Base-by-base conservation (phyloP, 2,329 filamentous ascomycete genomes). In the Cladosporium cucumerinum region DNA sequence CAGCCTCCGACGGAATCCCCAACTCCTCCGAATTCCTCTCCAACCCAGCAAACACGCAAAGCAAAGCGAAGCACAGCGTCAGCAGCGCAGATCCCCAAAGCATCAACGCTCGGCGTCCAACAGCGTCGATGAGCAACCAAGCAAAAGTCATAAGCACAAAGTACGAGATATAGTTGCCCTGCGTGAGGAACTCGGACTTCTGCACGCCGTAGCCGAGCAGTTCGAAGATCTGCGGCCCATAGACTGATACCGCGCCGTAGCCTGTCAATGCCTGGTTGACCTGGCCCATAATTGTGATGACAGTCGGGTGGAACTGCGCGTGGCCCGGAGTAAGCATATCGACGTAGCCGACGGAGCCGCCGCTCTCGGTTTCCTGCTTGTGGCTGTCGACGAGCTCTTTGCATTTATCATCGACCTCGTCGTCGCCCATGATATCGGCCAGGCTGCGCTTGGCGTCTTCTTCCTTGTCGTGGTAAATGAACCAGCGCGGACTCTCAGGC, bases 161-260 rank as follows among this genome's bases (percentile, higher is more conserved):
- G 73, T 88, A 88, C 21, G 82, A 85, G 48, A 85, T 75, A 74
- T 87, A 88, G 74, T 88, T 88, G 30, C 79, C 84, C 54, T 86
- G 79, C 0, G 85, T 87, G 16, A 87, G 75, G 66, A 82, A 84
- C 72, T 88, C 85, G 1, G 85, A 81, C 18, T 75, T 76, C 4
- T 75, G 75, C 39, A 82, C 80, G 21, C 74, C 72, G 71, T 87
- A 86, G 18, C 85, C 85, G 3, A 88, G 81, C 11, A 88, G 81
- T 67, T 86, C 81, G 72, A 88, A 88, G 61, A 88, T 87, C 68
- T 88, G 86, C 2, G 85, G 85, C 0, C 86, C 86, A 65, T 88
- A 88, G 2, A 88, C 85, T 21, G 82, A 85, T 2, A 88, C 84
- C 0, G 86, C 86, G 51, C 74, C 74, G 61, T 76, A 76, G 10